Percentiles rank a stretch among this genome's conserved stretches.
These are phyloP conservation scores for Vararia minispora DNA, from an alignment of 768 basidiomycete genomes.

Conservation along the genomic window DNA sequence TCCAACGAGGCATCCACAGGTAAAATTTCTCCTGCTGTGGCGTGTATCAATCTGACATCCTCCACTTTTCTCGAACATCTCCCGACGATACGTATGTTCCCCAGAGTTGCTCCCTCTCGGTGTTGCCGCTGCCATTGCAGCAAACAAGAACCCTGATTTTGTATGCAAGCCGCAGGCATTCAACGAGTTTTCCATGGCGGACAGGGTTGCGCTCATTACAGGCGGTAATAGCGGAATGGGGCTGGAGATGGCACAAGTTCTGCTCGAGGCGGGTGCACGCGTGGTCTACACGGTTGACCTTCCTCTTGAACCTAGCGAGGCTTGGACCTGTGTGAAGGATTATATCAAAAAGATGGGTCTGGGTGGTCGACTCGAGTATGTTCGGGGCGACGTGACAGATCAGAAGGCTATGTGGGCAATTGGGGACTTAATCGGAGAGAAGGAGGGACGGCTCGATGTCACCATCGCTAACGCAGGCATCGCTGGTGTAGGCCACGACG, in stretches of 20 bases:
- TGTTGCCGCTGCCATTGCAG: conserved; percentile 44
- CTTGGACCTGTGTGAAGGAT: conserved; percentile 40
- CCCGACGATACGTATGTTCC: too few relatives aligned
- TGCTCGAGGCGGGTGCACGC: conserved; percentile 60
- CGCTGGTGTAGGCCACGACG: conserved; percentile 44
- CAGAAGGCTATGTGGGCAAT: conserved; percentile 48
- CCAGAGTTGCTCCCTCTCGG: too few relatives aligned
- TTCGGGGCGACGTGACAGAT: conserved; percentile 50
- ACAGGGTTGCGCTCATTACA: conserved; percentile 35
- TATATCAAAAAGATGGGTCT: conserved; percentile 30
- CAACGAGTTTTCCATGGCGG: conserved; percentile 43
- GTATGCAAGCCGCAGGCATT: conserved; percentile 36
- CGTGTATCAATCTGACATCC: too few relatives aligned
- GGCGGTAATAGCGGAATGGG: conserved; percentile 44
- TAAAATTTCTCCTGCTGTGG: too few relatives aligned
- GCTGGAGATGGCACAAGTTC: conserved; percentile 67
- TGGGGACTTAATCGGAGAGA: too few relatives aligned
- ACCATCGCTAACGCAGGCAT: conserved; percentile 72
- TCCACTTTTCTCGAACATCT: too few relatives aligned
- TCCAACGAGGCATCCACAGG: too few relatives aligned
- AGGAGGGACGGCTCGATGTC: conserved; percentile 58
- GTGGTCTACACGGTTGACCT: conserved; percentile 60
- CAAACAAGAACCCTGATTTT: conserved; percentile 23
- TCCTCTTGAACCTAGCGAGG: conserved; percentile 38
- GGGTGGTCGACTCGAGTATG: conserved; percentile 42